Evolutionary conservation across 2,329 filamentous ascomycete genomes (phyloP), one percentile per base, ranked within the genome.

Genomic region (Arthroderma uncinatum): DNA sequence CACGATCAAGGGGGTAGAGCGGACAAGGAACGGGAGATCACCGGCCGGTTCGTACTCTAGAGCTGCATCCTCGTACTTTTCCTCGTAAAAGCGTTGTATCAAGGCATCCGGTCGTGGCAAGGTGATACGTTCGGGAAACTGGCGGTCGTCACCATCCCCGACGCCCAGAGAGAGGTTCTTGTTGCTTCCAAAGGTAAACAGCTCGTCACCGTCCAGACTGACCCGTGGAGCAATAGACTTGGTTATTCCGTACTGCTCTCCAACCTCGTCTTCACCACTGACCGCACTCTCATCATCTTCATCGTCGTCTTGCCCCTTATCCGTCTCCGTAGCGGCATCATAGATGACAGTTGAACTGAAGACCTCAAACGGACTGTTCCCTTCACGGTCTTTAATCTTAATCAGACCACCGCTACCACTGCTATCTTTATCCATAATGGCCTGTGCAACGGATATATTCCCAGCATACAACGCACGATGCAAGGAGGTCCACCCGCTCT

Each of bases 161-260:
- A 97, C 85, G 1, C 93, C 93, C 21, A 98, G 80, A 0, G 88
- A 93, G 8, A 95, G 74, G 64, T 98, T 98, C 67, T 93, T 94
- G 73, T 96, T 98, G 72, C 91, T 97, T 53, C 93, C 93, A 71
- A 97, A 96, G 0, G 89, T 86, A 66, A 89, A 97, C 0, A 96
- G 75, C 67, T 98, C 93, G 65, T 95, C 89, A 7, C 89, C 92
- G 21, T 76, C 70, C 25, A 85, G 63, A 63, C 68, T 70, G 25
- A 70, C 65, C 34, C 66, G 63, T 10, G 70, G 67, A 48, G 68
- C 68, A 36, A 73, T 57, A 62, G 44, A 64, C 42, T 60, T 55
- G 44, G 57, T 60, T 8, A 55, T 19, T 14, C 56, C 42, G 59
- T 70, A 63, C 36, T 68, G 63, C 44, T 74, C 75, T 8, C 80